A percentile compares a stretch with the other conserved stretches of the same genome.
phyloP scores from a whole-genome alignment of 257 asterid species.

The Nicotiana tabacum region DNA sequence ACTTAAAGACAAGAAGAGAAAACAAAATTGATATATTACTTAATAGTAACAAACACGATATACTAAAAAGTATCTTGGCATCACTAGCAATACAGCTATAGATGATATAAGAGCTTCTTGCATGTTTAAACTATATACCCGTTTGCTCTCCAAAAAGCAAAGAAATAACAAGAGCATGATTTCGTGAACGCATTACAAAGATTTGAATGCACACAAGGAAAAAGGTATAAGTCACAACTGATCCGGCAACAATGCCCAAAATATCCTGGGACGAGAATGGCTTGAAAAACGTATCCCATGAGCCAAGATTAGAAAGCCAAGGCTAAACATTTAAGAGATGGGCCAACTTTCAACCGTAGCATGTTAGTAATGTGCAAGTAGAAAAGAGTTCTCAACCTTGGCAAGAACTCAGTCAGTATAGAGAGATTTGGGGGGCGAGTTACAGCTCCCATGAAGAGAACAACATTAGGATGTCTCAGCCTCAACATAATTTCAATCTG shows the following conservation, averaged over 20 bases:
- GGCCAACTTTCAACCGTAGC: neutral
- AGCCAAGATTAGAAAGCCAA: constrained; percentile 10
- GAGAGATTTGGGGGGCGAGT: constrained; percentile 90
- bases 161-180: neutral
- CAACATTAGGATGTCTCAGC: constrained; percentile 97
- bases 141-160: neutral
- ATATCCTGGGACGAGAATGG: neutral
- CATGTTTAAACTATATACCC: neutral
- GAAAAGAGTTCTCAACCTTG: constrained; percentile 55
- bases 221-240: neutral
- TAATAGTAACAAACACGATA: neutral
- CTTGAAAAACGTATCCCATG: neutral
- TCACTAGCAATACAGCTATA: neutral
- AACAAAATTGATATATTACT: constrained; percentile 5
- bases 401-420: constrained; percentile 87
- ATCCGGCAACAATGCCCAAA: neutral
- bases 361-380: neutral
- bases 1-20: neutral
- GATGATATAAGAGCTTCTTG: neutral
- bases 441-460: constrained; percentile 98
- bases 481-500: constrained; percentile 94
- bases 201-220: neutral
- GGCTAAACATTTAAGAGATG: neutral
- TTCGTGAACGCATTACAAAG: neutral
- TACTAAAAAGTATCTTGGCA: neutral